A percentile compares a stretch with the other conserved stretches of the same genome.
These are phyloP conservation scores for Mycosphaerella arachidis DNA, from an alignment of 2,329 filamentous ascomycete species.

Conservation along the genomic window DNA sequence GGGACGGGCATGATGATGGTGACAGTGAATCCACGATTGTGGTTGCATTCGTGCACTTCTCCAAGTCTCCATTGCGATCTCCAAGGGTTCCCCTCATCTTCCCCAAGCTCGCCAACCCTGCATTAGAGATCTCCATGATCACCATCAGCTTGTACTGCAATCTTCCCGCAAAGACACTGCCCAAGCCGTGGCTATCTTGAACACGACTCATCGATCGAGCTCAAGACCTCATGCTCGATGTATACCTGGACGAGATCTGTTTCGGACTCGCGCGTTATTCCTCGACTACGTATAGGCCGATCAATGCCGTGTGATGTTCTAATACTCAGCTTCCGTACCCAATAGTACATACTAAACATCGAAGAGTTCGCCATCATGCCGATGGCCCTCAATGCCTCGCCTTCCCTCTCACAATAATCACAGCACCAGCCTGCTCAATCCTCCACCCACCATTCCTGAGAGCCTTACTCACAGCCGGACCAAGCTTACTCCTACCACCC, in stretches of 20 bases:
- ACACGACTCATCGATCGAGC: too few relatives aligned
- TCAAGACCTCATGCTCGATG: too few relatives aligned
- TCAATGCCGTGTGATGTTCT: too few relatives aligned
- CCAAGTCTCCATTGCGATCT: neutral
- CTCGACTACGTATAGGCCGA: too few relatives aligned
- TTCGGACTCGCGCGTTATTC: too few relatives aligned
- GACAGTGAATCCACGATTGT: neutral
- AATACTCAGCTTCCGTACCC: too few relatives aligned
- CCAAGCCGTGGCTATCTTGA: too few relatives aligned
- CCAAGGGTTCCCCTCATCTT: neutral
- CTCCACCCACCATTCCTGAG: constrained; percentile 79
- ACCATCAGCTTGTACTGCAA: neutral
- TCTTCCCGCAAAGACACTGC: too few relatives aligned
- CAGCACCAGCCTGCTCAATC: constrained; percentile 66
- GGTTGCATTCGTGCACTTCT: neutral
- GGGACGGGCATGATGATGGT: neutral
- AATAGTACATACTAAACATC: too few relatives aligned
- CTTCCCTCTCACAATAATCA: constrained; percentile 63
- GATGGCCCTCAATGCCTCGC: neutral
- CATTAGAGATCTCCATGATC: neutral
- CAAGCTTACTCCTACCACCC: constrained; percentile 69
- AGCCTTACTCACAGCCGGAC: constrained; percentile 72
- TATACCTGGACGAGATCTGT: too few relatives aligned
- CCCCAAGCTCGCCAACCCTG: neutral
- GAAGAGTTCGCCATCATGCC: too few relatives aligned